Evolutionary conservation across 2,329 filamentous ascomycete species (phyloP).

Genomic region (Orbilia javanica): DNA sequence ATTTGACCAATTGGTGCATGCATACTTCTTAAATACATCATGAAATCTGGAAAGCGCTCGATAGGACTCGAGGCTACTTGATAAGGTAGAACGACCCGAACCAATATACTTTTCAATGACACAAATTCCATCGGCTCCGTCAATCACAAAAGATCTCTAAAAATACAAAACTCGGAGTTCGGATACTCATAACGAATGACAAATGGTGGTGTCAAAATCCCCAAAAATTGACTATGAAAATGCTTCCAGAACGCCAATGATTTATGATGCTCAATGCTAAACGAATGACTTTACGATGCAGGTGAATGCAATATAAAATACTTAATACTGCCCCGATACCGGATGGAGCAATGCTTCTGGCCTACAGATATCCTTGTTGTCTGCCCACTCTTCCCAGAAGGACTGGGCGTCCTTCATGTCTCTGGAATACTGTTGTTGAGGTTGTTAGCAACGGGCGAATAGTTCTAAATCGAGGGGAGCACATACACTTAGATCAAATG

Average conservation of each 20-base stretch:
- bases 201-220: not conserved
- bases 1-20: too few species aligned
- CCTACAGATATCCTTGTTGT: constrained; percentile 43
- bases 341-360: constrained; percentile 53
- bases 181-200: not conserved
- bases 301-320: not conserved
- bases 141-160: not conserved
- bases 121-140: not conserved
- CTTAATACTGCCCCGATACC: constrained; percentile 39
- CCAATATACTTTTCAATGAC: not conserved
- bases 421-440: constrained; percentile 33
- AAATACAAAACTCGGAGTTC: not conserved
- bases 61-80: too few species aligned
- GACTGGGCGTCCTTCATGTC: constrained; percentile 37
- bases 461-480: not conserved
- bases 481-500: constrained; percentile 49
- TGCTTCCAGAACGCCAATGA: constrained; percentile 1
- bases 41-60: too few species aligned
- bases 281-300: not conserved
- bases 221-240: not conserved
- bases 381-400: constrained; percentile 55
- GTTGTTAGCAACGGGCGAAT: constrained; percentile 1
- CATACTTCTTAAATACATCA: too few species aligned
- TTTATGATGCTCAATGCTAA: not conserved
- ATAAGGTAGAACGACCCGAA: too few species aligned